These are phyloP conservation scores for Dendryphion nanum DNA, from an alignment of 2,329 filamentous ascomycete species.

Conservation along the genomic window DNA sequence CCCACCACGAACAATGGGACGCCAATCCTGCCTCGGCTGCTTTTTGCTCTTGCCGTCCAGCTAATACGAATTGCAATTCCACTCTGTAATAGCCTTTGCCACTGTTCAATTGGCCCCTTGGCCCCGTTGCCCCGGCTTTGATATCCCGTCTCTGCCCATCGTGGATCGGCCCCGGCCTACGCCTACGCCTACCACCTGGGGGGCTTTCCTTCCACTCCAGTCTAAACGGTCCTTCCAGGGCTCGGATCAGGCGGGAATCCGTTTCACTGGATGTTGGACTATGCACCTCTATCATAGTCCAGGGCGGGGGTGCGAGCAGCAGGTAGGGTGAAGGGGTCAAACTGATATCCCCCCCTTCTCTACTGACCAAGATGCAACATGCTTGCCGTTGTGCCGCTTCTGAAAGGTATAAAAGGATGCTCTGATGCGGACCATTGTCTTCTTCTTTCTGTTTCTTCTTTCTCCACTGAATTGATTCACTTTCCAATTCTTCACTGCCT, in stretches of 20 bases:
- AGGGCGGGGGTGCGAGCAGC: conserved; percentile 37
- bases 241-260: conserved; percentile 34
- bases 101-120: conserved; percentile 32
- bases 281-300: conserved; percentile 41
- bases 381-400: too few species aligned
- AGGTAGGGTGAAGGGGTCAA: conserved; percentile 32
- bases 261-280: conserved; percentile 38
- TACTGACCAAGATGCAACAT: too few species aligned
- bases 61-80: conserved; percentile 29
- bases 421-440: conserved; percentile 14
- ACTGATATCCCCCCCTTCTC: conserved; percentile 18
- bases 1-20: conserved; percentile 26
- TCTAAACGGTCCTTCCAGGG: conserved; percentile 32
- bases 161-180: conserved; percentile 34
- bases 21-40: conserved; percentile 28
- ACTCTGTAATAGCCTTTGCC: conserved; percentile 19
- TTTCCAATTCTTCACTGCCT: conserved; percentile 1
- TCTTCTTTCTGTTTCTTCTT: conserved; percentile 29
- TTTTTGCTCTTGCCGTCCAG: conserved; percentile 14
- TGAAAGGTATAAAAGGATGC: conserved; percentile 42
- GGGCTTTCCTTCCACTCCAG: conserved; percentile 32
- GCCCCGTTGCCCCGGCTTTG: conserved; percentile 11
- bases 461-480: conserved; percentile 15
- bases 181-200: too few species aligned
- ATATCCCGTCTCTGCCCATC: conserved; percentile 28